Evolutionary conservation across 805 yeast species (phyloP).

Genomic region (Komagataella ulmi): DNA sequence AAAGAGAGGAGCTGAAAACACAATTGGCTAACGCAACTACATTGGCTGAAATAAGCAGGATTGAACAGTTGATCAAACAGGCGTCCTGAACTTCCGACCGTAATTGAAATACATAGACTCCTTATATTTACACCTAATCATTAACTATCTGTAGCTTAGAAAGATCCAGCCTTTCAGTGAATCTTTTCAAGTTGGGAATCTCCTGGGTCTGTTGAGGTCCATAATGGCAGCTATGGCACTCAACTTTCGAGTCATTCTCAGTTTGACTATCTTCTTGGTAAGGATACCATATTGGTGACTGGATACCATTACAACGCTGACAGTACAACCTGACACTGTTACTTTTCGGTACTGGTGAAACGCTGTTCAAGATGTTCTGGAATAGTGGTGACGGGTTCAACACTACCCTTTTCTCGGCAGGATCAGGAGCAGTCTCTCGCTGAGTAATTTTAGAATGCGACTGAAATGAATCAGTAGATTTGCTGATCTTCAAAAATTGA

Average conservation of each 20-base stretch:
- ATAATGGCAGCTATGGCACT: not conserved
- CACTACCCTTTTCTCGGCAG: not conserved
- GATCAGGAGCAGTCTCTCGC: not conserved
- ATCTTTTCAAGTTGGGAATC: not conserved
- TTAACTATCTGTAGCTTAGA: not conserved
- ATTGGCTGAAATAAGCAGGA: constrained; percentile 60
- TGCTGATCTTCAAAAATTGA: not conserved
- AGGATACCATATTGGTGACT: not conserved
- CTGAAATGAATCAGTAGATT: not conserved
- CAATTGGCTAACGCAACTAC: constrained; percentile 51
- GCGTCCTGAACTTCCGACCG: not conserved
- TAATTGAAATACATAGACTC: not conserved
- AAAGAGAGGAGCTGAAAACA: constrained; percentile 32
- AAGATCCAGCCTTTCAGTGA: not conserved
- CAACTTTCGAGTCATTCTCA: not conserved
- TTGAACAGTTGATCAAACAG: constrained; percentile 27
- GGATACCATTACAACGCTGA: not conserved
- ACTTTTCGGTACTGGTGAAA: not conserved
- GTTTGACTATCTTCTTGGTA: not conserved
- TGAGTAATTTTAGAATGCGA: not conserved
- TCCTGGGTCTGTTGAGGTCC: not conserved
- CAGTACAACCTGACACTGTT: not conserved
- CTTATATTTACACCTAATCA: not conserved
- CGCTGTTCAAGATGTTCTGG: not conserved
- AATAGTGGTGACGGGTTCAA: not conserved